Conservation (phyloP, 192 early-diverging fungal genomes). For the Coemansia sp. region DNA sequence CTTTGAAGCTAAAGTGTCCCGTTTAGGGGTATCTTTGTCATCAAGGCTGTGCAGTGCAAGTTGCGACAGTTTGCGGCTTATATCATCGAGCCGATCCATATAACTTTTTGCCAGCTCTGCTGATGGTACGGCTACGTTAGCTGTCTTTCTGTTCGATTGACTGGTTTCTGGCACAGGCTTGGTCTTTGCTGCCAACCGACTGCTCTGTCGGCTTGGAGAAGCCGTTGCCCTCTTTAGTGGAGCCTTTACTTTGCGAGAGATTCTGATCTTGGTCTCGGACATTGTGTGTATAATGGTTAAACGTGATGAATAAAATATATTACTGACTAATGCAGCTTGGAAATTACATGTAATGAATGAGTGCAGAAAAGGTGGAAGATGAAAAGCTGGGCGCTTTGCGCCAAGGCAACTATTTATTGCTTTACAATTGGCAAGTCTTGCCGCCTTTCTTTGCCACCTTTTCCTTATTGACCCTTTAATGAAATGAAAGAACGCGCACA, state of each 20-base stretch:
- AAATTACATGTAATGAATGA: background rate
- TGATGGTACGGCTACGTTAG: background rate
- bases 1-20: background rate
- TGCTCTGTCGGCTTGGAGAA: constrained; percentile 22
- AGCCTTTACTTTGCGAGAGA: constrained; percentile 2
- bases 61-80: constrained; percentile 25
- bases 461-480: background rate
- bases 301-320: background rate
- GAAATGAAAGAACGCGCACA: background rate
- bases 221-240: constrained; percentile 2
- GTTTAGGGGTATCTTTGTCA: background rate
- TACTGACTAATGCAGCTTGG: background rate
- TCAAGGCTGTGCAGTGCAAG: constrained; percentile 5
- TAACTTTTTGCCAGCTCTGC: constrained; percentile 2
- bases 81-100: constrained; percentile 20
- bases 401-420: background rate
- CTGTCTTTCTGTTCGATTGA: background rate
- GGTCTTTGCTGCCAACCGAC: constrained; percentile 21
- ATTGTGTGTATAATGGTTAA: background rate
- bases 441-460: background rate
- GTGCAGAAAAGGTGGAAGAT: background rate
- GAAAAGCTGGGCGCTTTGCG: background rate
- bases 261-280: constrained; percentile 3
- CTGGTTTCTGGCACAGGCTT: background rate
- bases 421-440: too few species aligned